Conservation (phyloP, 2,329 filamentous ascomycete species). For the Sporothrix pallida region DNA sequence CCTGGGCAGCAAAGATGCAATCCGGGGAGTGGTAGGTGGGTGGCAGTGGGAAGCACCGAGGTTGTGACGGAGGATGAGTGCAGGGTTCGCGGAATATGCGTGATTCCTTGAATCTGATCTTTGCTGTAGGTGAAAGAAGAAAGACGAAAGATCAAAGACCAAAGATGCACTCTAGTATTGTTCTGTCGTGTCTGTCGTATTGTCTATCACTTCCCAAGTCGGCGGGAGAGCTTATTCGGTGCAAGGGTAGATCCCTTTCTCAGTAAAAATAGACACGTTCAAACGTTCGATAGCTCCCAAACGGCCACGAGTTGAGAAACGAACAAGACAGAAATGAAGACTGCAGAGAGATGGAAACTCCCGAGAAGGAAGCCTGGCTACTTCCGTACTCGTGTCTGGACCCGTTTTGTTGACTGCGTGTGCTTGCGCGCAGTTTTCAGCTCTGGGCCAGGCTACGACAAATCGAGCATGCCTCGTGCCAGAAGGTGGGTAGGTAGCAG, state of each 20-base stretch:
- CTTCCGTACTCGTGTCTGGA: neutral
- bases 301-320: neutral
- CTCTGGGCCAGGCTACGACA: conserved; percentile 2
- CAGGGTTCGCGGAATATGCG: neutral
- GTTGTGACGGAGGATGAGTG: neutral
- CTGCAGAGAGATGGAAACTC: neutral
- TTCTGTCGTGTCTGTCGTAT: neutral
- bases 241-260: conserved; percentile 10
- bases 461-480: conserved; percentile 17
- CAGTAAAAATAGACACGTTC: too few species aligned
- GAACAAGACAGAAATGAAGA: neutral
- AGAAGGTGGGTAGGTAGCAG: neutral
- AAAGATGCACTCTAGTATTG: neutral
- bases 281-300: neutral
- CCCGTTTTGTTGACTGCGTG: too few species aligned
- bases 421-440: conserved; percentile 7
- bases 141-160: neutral
- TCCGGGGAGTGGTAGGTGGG: neutral
- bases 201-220: conserved; percentile 14
- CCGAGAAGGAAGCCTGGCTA: neutral
- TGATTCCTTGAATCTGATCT: neutral
- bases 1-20: neutral
- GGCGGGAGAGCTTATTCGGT: neutral
- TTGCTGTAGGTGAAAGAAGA: neutral
- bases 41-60: neutral